These are phyloP conservation scores for Tulasnella sp. DNA, from an alignment of 768 basidiomycete species.

Conservation along the genomic window DNA sequence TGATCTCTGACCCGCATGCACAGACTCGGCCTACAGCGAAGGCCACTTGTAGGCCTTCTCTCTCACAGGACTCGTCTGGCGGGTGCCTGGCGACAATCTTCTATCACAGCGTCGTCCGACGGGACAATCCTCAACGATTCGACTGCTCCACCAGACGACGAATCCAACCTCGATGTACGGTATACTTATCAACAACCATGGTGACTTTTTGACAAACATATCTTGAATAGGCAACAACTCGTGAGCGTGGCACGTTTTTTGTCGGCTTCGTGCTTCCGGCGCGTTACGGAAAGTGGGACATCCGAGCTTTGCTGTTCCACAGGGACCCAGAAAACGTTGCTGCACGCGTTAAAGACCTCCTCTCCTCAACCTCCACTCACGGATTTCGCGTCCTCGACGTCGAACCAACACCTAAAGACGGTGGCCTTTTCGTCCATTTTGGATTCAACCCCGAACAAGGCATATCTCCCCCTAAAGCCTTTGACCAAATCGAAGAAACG, in stretches of 20 bases:
- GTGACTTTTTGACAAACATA: background rate
- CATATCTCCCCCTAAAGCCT: background rate
- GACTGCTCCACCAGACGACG: background rate
- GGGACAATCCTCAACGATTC: slow-evolving; percentile 4
- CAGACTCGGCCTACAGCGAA: background rate
- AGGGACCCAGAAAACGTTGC: slow-evolving; percentile 45
- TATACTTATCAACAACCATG: too few species aligned
- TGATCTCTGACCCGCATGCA: background rate
- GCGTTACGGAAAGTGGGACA: slow-evolving; percentile 53
- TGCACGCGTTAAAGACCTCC: slow-evolving; percentile 36
- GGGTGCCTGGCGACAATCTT: background rate
- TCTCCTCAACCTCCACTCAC: slow-evolving; percentile 42
- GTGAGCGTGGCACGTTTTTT: slow-evolving; percentile 34
- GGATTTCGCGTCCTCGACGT: slow-evolving; percentile 51
- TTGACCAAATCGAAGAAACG: slow-evolving; percentile 35
- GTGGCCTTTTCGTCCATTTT: slow-evolving; percentile 74
- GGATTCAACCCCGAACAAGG: slow-evolving; percentile 31
- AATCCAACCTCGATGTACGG: too few species aligned
- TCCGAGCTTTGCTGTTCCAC: slow-evolving; percentile 37
- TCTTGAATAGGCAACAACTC: background rate
- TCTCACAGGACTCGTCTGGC: background rate
- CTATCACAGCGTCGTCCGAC: background rate
- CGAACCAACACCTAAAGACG: slow-evolving; percentile 55
- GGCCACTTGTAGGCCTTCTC: background rate
- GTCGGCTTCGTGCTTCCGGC: slow-evolving; percentile 71